These are phyloP conservation scores for Penicillium sp. DNA, from an alignment of 2,329 filamentous ascomycete species.

Conservation along the genomic window DNA sequence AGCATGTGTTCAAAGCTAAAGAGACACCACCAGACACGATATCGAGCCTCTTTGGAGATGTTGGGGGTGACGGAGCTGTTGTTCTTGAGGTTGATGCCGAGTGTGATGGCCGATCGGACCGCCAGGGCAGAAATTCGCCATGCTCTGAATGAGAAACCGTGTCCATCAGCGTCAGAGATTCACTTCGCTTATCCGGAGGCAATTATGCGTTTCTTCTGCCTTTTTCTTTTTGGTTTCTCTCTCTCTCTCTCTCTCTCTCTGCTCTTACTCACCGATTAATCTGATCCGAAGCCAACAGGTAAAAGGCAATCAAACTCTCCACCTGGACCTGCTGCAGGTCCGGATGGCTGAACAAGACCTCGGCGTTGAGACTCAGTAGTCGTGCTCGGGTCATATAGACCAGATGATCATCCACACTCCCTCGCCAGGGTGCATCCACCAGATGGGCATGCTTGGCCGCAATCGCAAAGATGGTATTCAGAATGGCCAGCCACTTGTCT, in stretches of 20 bases:
- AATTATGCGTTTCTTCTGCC: too few species aligned
- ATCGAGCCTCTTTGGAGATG: constrained; percentile 35
- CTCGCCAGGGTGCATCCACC: constrained; percentile 25
- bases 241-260: neutral
- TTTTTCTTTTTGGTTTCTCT: too few species aligned
- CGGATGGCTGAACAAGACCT: constrained; percentile 28
- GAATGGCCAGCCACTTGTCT: constrained; percentile 34
- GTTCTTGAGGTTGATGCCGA: constrained; percentile 38
- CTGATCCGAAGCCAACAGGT: constrained; percentile 31
- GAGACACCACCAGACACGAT: constrained; percentile 39
- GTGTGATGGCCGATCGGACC: constrained; percentile 33
- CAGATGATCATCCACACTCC: constrained; percentile 27
- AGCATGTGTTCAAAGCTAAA: constrained; percentile 35
- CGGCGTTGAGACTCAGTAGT: constrained; percentile 28
- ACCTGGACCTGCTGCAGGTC: constrained; percentile 39
- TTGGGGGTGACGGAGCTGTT: constrained; percentile 28
- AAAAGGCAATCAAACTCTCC: constrained; percentile 31
- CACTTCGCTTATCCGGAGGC: too few species aligned
- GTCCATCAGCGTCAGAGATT: neutral
- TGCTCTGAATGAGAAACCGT: constrained; percentile 20
- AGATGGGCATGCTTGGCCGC: constrained; percentile 31
- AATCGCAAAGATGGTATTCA: constrained; percentile 40
- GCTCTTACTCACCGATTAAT: constrained; percentile 32
- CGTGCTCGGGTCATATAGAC: constrained; percentile 35
- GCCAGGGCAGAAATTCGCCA: constrained; percentile 36